Conservation (phyloP, 2,329 filamentous ascomycete species). For the Xylariaceae sp. region DNA sequence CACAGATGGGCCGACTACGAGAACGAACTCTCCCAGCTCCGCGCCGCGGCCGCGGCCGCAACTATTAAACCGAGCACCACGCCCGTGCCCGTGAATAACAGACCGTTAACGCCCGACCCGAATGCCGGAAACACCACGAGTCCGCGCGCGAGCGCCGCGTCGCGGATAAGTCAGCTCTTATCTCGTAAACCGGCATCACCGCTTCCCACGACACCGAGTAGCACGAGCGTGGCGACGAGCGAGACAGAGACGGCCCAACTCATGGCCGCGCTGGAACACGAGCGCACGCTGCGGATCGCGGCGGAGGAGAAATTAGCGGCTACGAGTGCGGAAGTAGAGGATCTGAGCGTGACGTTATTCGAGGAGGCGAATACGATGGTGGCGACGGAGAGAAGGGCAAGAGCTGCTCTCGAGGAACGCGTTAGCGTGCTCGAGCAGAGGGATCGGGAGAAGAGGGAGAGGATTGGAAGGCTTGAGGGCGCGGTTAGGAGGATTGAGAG, state of each 20-base stretch:
- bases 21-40: constrained; percentile 63
- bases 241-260: constrained; percentile 33
- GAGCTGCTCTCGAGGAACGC: constrained; percentile 65
- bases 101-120: constrained; percentile 19
- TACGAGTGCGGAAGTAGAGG: constrained; percentile 69
- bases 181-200: constrained; percentile 15
- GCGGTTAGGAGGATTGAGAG: constrained; percentile 67
- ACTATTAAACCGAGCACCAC: not conserved
- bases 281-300: constrained; percentile 60
- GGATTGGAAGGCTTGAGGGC: constrained; percentile 65
- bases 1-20: constrained; percentile 73
- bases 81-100: not conserved
- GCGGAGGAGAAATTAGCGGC: constrained; percentile 64
- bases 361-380: constrained; percentile 88
- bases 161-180: constrained; percentile 31
- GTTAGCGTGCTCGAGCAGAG: constrained; percentile 63
- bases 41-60: constrained; percentile 32
- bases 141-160: constrained; percentile 20
- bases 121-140: constrained; percentile 15
- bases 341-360: constrained; percentile 69
- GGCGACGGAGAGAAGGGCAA: constrained; percentile 64
- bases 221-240: not conserved
- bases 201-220: no score
- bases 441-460: constrained; percentile 62
- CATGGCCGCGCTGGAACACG: constrained; percentile 58